Percentiles rank a stretch among this genome's conserved stretches.
These are phyloP conservation scores for Ceratobasidium sp. DNA, from an alignment of 1,284 basidiomycete species.

Conservation along the genomic window DNA sequence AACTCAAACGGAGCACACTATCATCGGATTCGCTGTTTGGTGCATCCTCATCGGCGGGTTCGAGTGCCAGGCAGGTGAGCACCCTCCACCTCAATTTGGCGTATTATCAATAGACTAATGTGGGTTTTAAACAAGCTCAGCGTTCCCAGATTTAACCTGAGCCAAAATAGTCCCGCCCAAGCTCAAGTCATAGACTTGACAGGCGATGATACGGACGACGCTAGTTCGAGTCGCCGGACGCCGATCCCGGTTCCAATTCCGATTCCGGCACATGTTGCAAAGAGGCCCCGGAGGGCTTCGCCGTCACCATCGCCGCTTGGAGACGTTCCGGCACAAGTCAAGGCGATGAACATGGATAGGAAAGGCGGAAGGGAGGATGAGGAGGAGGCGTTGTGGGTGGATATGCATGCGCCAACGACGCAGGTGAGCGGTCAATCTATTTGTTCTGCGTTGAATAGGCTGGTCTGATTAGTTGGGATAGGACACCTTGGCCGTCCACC, in stretches of 20 bases:
- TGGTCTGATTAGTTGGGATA: slow-evolving; percentile 53
- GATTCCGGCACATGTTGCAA: slow-evolving; percentile 3
- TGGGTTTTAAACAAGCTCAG: slow-evolving; percentile 21
- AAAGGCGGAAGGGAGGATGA: background rate
- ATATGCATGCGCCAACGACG: slow-evolving; percentile 32
- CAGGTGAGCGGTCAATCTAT: slow-evolving; percentile 7
- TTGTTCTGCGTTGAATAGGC: background rate
- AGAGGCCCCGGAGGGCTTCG: slow-evolving; percentile 25
- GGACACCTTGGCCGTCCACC: slow-evolving; percentile 90
- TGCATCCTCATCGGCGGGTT: background rate
- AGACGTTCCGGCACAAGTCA: background rate
- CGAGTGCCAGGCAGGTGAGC: slow-evolving; percentile 31
- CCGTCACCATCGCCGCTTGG: slow-evolving; percentile 34
- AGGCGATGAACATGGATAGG: background rate
- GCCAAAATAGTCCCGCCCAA: slow-evolving; percentile 8
- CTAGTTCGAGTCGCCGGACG: slow-evolving; percentile 1
- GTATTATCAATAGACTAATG: background rate
- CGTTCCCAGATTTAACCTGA: slow-evolving; percentile 32
- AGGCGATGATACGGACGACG: slow-evolving; percentile 20
- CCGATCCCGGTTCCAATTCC: slow-evolving; percentile 29
- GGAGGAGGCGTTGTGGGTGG: slow-evolving; percentile 34
- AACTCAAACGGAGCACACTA: slow-evolving; percentile 33
- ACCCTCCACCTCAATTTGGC: background rate
- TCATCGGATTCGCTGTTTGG: slow-evolving; percentile 37
- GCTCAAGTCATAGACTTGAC: slow-evolving; percentile 39